phyloP scores from a whole-genome alignment of 495 filamentous ascomycete genomes.

The Neurospora sp. region DNA sequence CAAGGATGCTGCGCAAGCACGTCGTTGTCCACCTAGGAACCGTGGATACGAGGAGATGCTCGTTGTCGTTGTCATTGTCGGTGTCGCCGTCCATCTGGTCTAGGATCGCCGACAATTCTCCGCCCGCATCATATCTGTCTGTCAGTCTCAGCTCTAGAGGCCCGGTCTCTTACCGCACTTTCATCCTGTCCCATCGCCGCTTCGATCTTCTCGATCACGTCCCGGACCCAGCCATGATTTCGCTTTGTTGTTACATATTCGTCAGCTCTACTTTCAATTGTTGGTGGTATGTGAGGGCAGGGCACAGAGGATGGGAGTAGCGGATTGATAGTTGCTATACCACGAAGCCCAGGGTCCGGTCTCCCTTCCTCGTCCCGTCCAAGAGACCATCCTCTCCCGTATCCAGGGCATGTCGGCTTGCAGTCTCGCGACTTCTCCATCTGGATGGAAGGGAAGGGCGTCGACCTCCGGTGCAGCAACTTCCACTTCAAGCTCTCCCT shows the following conservation, averaged over 20 bases:
- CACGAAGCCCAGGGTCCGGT: not conserved
- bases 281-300: too few relatives aligned
- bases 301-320: too few relatives aligned
- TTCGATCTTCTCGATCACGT: not conserved
- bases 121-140: not conserved
- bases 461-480: not conserved
- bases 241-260: not conserved
- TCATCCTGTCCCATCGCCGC: not conserved
- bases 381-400: slow-evolving; percentile 5
- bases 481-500: too few relatives aligned
- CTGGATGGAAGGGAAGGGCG: not conserved
- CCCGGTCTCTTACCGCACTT: not conserved
- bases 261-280: too few relatives aligned
- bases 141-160: not conserved
- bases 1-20: not conserved
- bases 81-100: not conserved
- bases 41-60: not conserved
- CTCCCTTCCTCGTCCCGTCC: slow-evolving; percentile 1
- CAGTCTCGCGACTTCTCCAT: not conserved
- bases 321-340: too few relatives aligned
- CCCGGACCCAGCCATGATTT: not conserved
- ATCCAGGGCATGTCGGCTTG: not conserved
- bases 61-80: not conserved
- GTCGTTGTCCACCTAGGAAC: not conserved
- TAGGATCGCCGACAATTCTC: not conserved